These are phyloP conservation scores for Coelastrella sp. DNA, from an alignment of 139 green algal genomes.

Conservation along the genomic window DNA sequence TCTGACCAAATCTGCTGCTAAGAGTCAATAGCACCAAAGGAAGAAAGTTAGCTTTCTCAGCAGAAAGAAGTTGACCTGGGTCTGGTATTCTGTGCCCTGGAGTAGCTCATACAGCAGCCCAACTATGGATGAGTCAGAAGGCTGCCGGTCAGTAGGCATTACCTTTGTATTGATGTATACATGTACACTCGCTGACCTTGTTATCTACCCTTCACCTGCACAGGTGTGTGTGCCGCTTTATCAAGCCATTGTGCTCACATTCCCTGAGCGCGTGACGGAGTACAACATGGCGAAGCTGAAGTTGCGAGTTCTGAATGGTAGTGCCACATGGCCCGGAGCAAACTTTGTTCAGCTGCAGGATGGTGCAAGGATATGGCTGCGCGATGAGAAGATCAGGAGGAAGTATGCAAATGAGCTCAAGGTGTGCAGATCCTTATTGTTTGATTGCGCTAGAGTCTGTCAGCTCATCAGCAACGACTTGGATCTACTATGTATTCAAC, in stretches of 20 bases:
- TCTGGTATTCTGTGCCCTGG: too few species aligned
- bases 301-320: constrained; percentile 76
- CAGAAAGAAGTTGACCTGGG: too few species aligned
- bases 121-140: too few species aligned
- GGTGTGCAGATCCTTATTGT: too few species aligned
- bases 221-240: constrained; percentile 92
- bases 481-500: neutral
- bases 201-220: neutral
- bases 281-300: constrained; percentile 95
- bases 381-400: constrained; percentile 66
- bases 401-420: constrained; percentile 89
- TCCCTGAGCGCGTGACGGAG: constrained; percentile 90
- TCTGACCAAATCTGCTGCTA: too few species aligned
- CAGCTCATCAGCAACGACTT: too few species aligned
- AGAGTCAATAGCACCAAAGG: too few species aligned
- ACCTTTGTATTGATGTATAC: neutral
- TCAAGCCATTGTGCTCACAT: constrained; percentile 95
- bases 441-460: too few species aligned
- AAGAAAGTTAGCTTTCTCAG: too few species aligned
- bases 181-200: neutral
- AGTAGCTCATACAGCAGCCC: too few species aligned
- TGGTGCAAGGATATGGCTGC: constrained; percentile 61
- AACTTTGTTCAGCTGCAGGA: constrained; percentile 90
- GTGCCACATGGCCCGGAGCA: constrained; percentile 84
- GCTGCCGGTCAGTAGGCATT: too few species aligned